Conservation (phyloP, 2,329 filamentous ascomycete genomes). For the Botrytis deweyae region DNA sequence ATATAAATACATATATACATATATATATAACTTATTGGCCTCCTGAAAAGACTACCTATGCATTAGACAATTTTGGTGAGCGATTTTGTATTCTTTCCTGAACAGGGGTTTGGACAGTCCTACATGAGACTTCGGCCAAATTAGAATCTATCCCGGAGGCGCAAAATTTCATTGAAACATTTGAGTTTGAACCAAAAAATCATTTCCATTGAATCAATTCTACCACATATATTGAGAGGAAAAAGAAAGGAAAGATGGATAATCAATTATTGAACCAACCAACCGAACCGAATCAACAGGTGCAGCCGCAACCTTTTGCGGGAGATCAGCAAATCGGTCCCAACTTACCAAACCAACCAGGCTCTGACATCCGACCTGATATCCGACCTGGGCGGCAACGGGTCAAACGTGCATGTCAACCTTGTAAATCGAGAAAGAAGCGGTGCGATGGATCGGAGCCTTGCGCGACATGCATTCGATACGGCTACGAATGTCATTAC, state of each 20-base stretch:
- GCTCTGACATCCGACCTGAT: slow-evolving; percentile 19
- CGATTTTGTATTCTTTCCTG: not conserved
- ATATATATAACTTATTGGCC: not conserved
- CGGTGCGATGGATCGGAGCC: slow-evolving; percentile 20
- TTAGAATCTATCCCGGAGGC: not conserved
- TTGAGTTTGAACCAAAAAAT: not conserved
- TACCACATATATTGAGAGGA: not conserved
- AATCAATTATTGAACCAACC: not conserved
- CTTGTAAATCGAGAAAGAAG: slow-evolving; percentile 22
- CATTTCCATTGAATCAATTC: not conserved
- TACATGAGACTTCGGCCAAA: not conserved
- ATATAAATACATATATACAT: not conserved
- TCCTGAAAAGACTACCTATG: not conserved
- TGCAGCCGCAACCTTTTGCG: not conserved
- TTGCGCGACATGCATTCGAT: slow-evolving; percentile 19
- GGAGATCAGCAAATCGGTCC: slow-evolving; percentile 7
- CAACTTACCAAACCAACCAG: not conserved
- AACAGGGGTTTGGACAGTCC: not conserved
- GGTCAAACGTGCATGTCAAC: slow-evolving; percentile 22
- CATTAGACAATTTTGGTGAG: not conserved
- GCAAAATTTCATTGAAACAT: not conserved
- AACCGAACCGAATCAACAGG: not conserved
- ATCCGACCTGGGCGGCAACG: slow-evolving; percentile 20
- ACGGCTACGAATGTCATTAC: slow-evolving; percentile 19
- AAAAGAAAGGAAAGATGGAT: not conserved